A percentile compares a stretch with the other conserved stretches of the same genome.
These are phyloP conservation scores for Alternaria arbusti DNA, from an alignment of 2,329 filamentous ascomycete genomes.

Conservation along the genomic window DNA sequence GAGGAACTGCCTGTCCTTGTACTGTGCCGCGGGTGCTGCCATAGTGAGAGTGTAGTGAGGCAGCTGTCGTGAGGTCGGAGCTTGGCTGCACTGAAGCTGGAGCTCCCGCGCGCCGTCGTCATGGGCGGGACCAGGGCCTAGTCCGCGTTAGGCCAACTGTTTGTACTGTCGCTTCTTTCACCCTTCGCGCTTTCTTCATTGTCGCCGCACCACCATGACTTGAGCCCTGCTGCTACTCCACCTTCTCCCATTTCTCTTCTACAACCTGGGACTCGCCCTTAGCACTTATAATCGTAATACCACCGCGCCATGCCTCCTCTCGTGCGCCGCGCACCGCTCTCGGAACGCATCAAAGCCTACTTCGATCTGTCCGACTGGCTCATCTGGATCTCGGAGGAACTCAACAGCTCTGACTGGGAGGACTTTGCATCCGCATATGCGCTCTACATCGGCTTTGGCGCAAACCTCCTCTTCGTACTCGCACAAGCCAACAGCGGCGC, in stretches of 20 bases:
- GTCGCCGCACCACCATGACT: constrained; percentile 24
- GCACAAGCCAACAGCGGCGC: constrained; percentile 76
- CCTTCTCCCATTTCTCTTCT: not conserved
- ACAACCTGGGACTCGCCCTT: not conserved
- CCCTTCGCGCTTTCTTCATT: constrained; percentile 9
- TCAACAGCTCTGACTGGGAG: constrained; percentile 91
- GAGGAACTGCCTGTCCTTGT: constrained; percentile 89
- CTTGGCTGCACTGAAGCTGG: constrained; percentile 18
- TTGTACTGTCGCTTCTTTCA: constrained; percentile 18
- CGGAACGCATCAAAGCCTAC: constrained; percentile 78
- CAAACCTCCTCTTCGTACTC: constrained; percentile 83
- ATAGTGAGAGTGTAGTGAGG: constrained; percentile 50
- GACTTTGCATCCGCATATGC: constrained; percentile 76
- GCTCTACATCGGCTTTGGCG: constrained; percentile 72
- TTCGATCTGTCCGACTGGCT: constrained; percentile 89
- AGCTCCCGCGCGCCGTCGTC: constrained; percentile 26
- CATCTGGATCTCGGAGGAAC: constrained; percentile 89
- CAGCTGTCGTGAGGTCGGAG: constrained; percentile 28
- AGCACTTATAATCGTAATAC: not conserved
- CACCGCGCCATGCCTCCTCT: constrained; percentile 61
- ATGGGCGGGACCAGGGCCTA: constrained; percentile 29
- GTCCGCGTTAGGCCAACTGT: constrained; percentile 31
- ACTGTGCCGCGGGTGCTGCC: constrained; percentile 65
- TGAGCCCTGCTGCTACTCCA: constrained; percentile 15
- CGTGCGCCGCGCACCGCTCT: constrained; percentile 79